Evolutionary conservation across 225 moss, liverwort and hornwort genomes (phyloP).

Genomic region (Physcomitrium patens): DNA sequence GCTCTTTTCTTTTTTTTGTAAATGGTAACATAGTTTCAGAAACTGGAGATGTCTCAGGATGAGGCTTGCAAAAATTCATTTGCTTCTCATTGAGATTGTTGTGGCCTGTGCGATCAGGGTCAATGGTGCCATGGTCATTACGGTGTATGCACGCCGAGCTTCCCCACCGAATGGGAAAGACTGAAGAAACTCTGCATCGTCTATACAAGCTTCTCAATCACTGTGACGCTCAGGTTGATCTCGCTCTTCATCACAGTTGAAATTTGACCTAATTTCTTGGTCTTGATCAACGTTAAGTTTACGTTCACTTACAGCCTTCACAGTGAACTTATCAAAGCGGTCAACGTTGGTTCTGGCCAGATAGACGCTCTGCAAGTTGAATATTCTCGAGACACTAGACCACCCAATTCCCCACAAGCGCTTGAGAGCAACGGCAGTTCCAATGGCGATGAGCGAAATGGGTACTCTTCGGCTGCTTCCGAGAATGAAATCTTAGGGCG

Average conservation of each 20-base stretch:
- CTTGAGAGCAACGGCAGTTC: conserved; percentile 28
- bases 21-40: neutral
- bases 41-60: neutral
- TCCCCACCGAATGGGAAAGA: conserved; percentile 84
- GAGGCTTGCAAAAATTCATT: neutral
- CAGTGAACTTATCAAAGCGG: conserved; percentile 35
- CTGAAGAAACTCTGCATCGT: conserved; percentile 66
- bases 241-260: conserved; percentile 19
- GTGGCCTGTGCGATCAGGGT: conserved; percentile 54
- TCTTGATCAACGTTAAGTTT: neutral
- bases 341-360: conserved; percentile 50
- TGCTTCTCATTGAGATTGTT: neutral
- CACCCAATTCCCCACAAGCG: neutral
- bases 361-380: conserved; percentile 76
- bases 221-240: conserved; percentile 78
- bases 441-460: conserved; percentile 41
- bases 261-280: neutral
- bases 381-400: conserved; percentile 20
- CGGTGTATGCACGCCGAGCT: conserved; percentile 94
- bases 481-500: conserved; percentile 41
- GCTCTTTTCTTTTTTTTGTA: neutral
- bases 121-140: conserved; percentile 94
- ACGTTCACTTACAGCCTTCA: neutral
- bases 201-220: conserved; percentile 88
- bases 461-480: conserved; percentile 56